phyloP scores from a whole-genome alignment of 495 filamentous ascomycete genomes.

The Xylaria curta region DNA sequence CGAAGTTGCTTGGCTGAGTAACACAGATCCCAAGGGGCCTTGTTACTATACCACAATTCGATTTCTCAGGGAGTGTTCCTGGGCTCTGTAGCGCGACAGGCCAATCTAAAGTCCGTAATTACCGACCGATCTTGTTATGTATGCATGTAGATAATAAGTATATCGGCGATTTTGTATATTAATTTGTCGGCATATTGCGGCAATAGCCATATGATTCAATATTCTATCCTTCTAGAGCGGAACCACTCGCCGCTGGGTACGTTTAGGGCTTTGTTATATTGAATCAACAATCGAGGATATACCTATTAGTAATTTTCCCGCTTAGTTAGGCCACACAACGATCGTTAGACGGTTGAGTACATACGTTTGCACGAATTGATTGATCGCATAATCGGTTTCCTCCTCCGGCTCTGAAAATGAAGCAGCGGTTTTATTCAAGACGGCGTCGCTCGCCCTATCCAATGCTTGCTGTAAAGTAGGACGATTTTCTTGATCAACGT shows the following conservation, averaged over 20 bases:
- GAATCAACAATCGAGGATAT: slow-evolving; percentile 4
- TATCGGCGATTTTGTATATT: background rate
- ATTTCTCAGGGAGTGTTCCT: background rate
- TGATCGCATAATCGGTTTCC: slow-evolving; percentile 14
- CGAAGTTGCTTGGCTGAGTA: background rate
- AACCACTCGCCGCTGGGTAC: background rate
- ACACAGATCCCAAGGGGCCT: background rate
- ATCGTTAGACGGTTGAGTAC: background rate
- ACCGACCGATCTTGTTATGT: background rate
- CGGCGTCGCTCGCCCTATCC: background rate
- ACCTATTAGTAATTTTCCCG: background rate
- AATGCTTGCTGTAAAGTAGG: slow-evolving; percentile 9
- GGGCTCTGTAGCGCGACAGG: background rate
- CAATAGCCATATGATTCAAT: background rate
- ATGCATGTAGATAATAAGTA: background rate
- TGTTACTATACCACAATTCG: background rate
- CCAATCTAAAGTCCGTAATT: background rate
- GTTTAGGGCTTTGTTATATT: background rate
- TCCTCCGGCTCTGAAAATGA: background rate
- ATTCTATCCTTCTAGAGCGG: background rate
- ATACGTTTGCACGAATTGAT: slow-evolving; percentile 6
- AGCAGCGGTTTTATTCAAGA: background rate
- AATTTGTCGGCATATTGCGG: background rate
- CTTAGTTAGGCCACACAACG: background rate
- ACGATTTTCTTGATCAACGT: background rate